phyloP scores from a whole-genome alignment of 2,329 filamentous ascomycete species.

The Penicillium digitatum region DNA sequence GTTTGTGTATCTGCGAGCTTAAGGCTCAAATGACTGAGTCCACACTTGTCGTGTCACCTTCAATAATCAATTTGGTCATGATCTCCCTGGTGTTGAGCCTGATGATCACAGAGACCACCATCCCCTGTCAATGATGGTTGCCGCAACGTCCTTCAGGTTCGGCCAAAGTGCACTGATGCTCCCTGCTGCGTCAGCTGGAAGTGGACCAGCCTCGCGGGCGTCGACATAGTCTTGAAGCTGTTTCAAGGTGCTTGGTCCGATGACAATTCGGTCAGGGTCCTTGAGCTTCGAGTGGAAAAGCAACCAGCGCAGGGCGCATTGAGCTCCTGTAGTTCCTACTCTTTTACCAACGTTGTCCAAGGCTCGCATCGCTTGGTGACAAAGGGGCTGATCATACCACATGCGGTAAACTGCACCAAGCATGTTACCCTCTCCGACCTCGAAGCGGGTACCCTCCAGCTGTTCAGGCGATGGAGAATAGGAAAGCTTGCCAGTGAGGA shows the following conservation, averaged over 20 bases:
- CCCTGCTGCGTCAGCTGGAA: background rate
- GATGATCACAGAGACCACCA: slow-evolving; percentile 5
- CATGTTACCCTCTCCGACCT: slow-evolving; percentile 4
- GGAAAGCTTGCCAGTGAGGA: slow-evolving; percentile 1
- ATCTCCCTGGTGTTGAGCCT: background rate
- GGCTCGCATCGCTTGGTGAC: background rate
- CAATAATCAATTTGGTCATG: background rate
- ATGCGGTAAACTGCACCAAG: slow-evolving; percentile 4
- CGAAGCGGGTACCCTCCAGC: slow-evolving; percentile 2
- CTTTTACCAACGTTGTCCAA: background rate
- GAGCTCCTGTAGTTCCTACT: background rate
- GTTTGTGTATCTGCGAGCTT: background rate
- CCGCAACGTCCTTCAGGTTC: background rate
- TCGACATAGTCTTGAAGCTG: slow-evolving; percentile 2
- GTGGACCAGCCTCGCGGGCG: background rate
- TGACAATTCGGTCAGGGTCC: background rate
- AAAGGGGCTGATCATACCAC: slow-evolving; percentile 5
- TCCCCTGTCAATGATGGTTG: slow-evolving; percentile 1
- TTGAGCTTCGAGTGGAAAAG: slow-evolving; percentile 1
- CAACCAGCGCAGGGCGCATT: slow-evolving; percentile 3
- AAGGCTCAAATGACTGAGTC: too few relatives aligned
- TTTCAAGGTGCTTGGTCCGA: background rate
- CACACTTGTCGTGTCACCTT: background rate
- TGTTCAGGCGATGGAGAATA: background rate
- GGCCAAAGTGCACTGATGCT: background rate